Evolutionary conservation across 179 eudicot species (phyloP), one percentile per base, ranked within the genome.

Genomic region (Amaranthus tricolor): DNA sequence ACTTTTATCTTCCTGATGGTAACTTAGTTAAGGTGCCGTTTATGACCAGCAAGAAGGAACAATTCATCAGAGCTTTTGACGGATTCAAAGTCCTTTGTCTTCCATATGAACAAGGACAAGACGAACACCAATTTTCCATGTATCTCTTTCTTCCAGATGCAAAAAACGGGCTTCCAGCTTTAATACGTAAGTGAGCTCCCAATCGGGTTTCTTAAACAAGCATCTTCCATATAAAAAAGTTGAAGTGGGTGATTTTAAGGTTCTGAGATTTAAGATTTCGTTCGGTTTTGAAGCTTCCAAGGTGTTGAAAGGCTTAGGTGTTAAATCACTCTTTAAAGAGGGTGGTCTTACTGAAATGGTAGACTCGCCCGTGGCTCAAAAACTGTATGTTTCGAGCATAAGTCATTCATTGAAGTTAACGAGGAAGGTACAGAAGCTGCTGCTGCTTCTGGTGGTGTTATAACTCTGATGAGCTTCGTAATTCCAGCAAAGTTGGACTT

Each of bases 101-200:
- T 53, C 79, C 75, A 21, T 85, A 85, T 67, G 50, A 76, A 79
- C 54, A 70, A 50, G 86, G 86, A 51, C 16, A 55, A 19, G 83
- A 82, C 31, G 68, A 43, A n/a, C 21, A 12, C 55, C 62, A 54
- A 12, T 83, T 87, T 73, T 81, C 88, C 21, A 85, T 85, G 90
- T 85, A 79, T 68, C 8, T 87, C 24, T 71, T 78, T 31, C 94
- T 91, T 9, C 94, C 94, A 1, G 75, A 91, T 78, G 75, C 85
- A 20, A 84, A 62, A 76, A 82, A 83, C 9, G 90, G 89, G 16
- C 78, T 91, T 10, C 68, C 79, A 24, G 51, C 79, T 31, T 70
- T 90, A 62, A 53, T 74, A 7, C 73, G 83, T 44, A 83, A 65
- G 8, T 84, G 5, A 50, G 78, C 61, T 87, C 17, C 2, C 76